Conservation (phyloP, 1,284 basidiomycete species). For the Ceratobasidium sp. region DNA sequence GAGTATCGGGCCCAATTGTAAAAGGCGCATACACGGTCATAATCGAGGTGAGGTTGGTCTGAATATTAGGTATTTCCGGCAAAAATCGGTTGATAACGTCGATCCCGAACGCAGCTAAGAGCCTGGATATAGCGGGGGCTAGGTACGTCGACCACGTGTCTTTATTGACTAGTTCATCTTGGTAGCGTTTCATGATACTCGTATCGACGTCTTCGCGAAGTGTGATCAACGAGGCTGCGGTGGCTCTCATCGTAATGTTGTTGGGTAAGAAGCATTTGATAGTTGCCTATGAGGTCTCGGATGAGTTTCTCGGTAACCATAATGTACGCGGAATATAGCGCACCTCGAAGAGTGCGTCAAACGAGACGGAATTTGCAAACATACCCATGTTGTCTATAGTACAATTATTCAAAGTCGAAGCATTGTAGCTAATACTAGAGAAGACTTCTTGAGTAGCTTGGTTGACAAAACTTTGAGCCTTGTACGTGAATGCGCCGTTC, state of each 20-base stretch:
- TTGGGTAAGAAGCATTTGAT: constrained; percentile 1
- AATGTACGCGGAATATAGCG: not conserved
- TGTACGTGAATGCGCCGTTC: constrained; percentile 16
- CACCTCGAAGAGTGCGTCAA: constrained; percentile 3
- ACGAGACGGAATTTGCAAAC: not conserved
- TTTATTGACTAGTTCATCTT: not conserved
- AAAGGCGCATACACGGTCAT: constrained; percentile 20
- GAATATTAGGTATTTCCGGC: not conserved
- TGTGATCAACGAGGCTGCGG: not conserved
- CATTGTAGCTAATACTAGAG: not conserved
- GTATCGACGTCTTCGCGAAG: not conserved
- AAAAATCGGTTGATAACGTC: constrained; percentile 2
- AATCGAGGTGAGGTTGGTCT: not conserved
- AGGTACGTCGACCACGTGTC: not conserved
- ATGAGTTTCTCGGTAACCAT: not conserved
- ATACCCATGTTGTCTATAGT: not conserved
- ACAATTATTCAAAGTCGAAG: not conserved
- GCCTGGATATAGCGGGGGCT: not conserved
- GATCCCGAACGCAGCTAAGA: not conserved
- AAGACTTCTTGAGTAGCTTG: not conserved
- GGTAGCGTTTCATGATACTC: constrained; percentile 1
- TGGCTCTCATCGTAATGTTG: not conserved
- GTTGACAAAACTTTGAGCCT: not conserved
- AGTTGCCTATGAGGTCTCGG: not conserved
- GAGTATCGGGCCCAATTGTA: not conserved